Conservation (phyloP, 2,329 filamentous ascomycete genomes). For the Whalleya microplaca region DNA sequence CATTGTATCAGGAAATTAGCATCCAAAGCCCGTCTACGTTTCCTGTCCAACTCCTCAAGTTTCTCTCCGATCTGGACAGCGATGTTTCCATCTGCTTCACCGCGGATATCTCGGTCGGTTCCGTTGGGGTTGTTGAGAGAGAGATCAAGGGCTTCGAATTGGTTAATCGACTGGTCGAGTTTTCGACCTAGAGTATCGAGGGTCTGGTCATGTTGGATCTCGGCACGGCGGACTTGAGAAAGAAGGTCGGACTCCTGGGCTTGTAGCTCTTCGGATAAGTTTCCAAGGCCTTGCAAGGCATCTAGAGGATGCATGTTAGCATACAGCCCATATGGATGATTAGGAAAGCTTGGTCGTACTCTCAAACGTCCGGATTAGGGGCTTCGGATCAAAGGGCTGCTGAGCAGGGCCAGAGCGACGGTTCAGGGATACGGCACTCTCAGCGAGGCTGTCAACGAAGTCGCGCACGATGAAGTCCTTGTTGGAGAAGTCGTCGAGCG, state of each 20-base stretch:
- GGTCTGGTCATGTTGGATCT: constrained; percentile 89
- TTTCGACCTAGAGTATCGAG: constrained; percentile 85
- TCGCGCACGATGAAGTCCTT: constrained; percentile 98
- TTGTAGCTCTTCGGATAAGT: constrained; percentile 81
- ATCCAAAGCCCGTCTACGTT: constrained; percentile 86
- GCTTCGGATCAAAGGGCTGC: constrained; percentile 88
- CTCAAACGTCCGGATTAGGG: constrained; percentile 93
- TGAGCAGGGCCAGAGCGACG: constrained; percentile 73
- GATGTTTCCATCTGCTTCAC: constrained; percentile 75
- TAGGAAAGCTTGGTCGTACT: constrained; percentile 46
- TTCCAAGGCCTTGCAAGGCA: constrained; percentile 68
- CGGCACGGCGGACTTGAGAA: constrained; percentile 86
- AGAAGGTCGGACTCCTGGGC: constrained; percentile 88
- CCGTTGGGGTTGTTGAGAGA: constrained; percentile 68
- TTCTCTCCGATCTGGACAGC: constrained; percentile 94
- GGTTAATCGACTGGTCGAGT: constrained; percentile 87
- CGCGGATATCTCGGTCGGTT: constrained; percentile 50
- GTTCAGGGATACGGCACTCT: constrained; percentile 76
- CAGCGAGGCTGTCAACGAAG: constrained; percentile 91
- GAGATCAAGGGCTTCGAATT: constrained; percentile 87
- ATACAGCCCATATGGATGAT: not conserved
- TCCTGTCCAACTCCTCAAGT: constrained; percentile 91
- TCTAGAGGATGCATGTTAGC: constrained; percentile 46
- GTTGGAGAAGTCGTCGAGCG: constrained; percentile 82
- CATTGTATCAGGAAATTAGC: constrained; percentile 95